Percentiles rank a stretch among this genome's conserved stretches.
Evolutionary conservation across 768 basidiomycete genomes (phyloP).

Genomic region (Tulasnella sp.): DNA sequence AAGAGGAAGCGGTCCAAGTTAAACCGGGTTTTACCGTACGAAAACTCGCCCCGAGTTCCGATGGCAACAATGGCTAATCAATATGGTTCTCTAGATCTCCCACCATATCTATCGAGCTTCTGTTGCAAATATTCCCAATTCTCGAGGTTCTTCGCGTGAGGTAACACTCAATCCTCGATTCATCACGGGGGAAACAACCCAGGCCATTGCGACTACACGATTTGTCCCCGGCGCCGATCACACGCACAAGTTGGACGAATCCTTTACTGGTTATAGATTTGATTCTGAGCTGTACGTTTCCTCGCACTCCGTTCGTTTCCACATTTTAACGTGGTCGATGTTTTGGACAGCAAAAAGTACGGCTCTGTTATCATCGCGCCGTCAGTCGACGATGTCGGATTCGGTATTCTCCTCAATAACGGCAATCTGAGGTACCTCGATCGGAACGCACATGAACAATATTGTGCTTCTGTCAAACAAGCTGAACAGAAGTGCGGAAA

Average conservation of each 20-base stretch:
- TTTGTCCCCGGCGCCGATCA: background rate
- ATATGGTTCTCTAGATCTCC: background rate
- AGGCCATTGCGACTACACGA: background rate
- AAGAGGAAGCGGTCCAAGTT: constrained; percentile 24
- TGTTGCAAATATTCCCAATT: too few relatives aligned
- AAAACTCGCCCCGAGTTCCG: background rate
- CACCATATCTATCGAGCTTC: background rate
- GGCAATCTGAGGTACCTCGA: too few relatives aligned
- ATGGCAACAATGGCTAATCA: too few relatives aligned
- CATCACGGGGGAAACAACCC: background rate
- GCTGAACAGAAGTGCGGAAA: too few relatives aligned
- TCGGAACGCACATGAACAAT: too few relatives aligned
- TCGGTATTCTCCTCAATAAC: too few relatives aligned
- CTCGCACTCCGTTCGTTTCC: background rate
- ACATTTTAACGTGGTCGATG: background rate
- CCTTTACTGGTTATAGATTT: background rate
- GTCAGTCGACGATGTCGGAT: too few relatives aligned
- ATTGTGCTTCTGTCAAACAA: too few relatives aligned
- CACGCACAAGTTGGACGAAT: background rate
- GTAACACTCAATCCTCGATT: background rate
- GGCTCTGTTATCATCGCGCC: background rate
- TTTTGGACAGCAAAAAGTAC: background rate
- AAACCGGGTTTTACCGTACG: constrained; percentile 39
- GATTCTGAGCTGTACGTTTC: background rate
- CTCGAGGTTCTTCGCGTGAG: too few relatives aligned